Evolutionary conservation across 2,329 filamentous ascomycete species (phyloP).

Genomic region (Colletotrichum gigasporum): DNA sequence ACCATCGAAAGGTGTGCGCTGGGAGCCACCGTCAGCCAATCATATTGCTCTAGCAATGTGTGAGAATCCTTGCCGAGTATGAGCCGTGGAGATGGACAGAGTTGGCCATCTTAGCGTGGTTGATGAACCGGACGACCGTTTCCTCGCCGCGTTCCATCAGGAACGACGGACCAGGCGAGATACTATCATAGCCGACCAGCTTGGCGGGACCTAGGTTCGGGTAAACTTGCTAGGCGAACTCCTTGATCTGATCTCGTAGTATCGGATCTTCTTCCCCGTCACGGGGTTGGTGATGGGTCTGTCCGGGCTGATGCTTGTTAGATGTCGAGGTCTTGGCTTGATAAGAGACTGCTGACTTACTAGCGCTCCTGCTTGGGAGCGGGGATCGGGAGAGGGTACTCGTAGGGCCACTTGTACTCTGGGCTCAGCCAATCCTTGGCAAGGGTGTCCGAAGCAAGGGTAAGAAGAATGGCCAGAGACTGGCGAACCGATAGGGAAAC

Average conservation of each 20-base stretch:
- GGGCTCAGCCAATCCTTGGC: slow-evolving; percentile 31
- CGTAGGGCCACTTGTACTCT: slow-evolving; percentile 28
- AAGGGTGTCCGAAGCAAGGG: slow-evolving; percentile 23
- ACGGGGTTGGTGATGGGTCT: slow-evolving; percentile 37
- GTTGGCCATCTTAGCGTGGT: slow-evolving; percentile 49
- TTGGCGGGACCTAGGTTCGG: slow-evolving; percentile 34
- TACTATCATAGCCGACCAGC: slow-evolving; percentile 57
- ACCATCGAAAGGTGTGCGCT: slow-evolving; percentile 53
- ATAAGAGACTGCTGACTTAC: slow-evolving; percentile 30
- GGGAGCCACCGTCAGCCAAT: neutral
- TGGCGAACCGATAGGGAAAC: slow-evolving; percentile 27
- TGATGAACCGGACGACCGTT: slow-evolving; percentile 58
- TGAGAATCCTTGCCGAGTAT: slow-evolving; percentile 41
- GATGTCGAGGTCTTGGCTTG: fast-evolving
- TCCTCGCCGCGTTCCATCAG: slow-evolving; percentile 54
- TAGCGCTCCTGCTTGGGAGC: slow-evolving; percentile 53
- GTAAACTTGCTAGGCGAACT: slow-evolving; percentile 36
- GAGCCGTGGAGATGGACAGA: slow-evolving; percentile 61
- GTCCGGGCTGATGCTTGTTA: slow-evolving; percentile 5
- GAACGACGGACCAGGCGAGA: slow-evolving; percentile 59
- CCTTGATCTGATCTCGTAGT: slow-evolving; percentile 39
- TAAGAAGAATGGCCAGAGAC: slow-evolving; percentile 19
- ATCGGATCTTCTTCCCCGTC: slow-evolving; percentile 43
- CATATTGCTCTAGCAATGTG: neutral
- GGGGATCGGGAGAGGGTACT: slow-evolving; percentile 37